These are phyloP conservation scores for Diplodia sapinea DNA, from an alignment of 2,329 filamentous ascomycete genomes.

Conservation along the genomic window DNA sequence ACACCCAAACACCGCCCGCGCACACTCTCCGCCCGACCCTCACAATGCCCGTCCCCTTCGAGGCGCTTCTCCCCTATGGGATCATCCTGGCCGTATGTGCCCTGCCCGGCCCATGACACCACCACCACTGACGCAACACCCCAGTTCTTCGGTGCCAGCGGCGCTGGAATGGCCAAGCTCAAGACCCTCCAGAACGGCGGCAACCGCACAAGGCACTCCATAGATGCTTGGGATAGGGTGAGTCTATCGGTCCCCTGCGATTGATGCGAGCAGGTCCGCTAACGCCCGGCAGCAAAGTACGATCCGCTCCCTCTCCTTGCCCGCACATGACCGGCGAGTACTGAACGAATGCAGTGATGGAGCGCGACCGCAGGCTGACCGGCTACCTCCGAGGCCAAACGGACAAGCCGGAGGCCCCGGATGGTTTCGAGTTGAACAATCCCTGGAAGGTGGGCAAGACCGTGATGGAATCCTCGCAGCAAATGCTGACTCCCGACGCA, in stretches of 20 bases:
- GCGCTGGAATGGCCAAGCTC: slow-evolving; percentile 62
- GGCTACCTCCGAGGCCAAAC: slow-evolving; percentile 67
- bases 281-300: slow-evolving; percentile 61
- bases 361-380: slow-evolving; percentile 67
- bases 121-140: slow-evolving; percentile 14
- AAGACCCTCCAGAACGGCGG: slow-evolving; percentile 67
- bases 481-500: slow-evolving; percentile 40
- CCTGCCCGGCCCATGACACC: slow-evolving; percentile 24
- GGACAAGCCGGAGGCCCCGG: slow-evolving; percentile 62
- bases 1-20: slow-evolving; percentile 6
- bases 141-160: slow-evolving; percentile 67
- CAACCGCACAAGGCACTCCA: slow-evolving; percentile 64
- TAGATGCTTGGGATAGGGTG: slow-evolving; percentile 70
- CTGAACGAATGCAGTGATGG: slow-evolving; percentile 63
- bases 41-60: slow-evolving; percentile 70
- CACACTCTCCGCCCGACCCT: background rate
- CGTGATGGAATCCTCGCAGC: background rate
- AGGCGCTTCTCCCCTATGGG: slow-evolving; percentile 68
- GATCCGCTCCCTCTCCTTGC: slow-evolving; percentile 36
- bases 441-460: slow-evolving; percentile 60
- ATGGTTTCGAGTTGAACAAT: slow-evolving; percentile 70
- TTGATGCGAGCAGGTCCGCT: slow-evolving; percentile 41
- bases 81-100: slow-evolving; percentile 65
- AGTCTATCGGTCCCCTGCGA: slow-evolving; percentile 39
- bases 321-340: slow-evolving; percentile 34